Conservation (phyloP, 768 basidiomycete species). For the Agaricus subrufescens region DNA sequence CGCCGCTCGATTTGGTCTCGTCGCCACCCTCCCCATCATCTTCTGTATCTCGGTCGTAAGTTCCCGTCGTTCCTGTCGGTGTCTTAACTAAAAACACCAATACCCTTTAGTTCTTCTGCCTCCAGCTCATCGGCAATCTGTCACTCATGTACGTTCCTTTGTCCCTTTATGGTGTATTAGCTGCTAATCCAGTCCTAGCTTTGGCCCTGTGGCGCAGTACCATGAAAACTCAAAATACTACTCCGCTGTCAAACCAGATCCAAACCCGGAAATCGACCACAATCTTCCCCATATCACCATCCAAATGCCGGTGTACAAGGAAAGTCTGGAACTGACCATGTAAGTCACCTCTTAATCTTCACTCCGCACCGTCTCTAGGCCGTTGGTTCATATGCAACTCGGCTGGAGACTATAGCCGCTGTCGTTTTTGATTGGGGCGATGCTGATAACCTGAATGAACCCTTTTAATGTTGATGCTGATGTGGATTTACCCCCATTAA, state of each 20-base stretch:
- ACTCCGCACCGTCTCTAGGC: not conserved
- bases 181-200: slow-evolving; percentile 18
- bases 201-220: slow-evolving; percentile 84
- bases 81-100: not conserved
- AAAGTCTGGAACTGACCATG: slow-evolving; percentile 71
- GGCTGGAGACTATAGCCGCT: slow-evolving; percentile 6
- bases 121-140: slow-evolving; percentile 65
- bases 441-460: not conserved
- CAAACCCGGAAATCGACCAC: slow-evolving; percentile 63
- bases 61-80: slow-evolving; percentile 11
- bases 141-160: slow-evolving; percentile 41
- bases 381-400: not conserved
- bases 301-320: slow-evolving; percentile 87
- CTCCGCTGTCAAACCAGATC: slow-evolving; percentile 62
- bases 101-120: slow-evolving; percentile 64
- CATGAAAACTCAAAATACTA: slow-evolving; percentile 83
- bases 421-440: not conserved
- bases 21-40: slow-evolving; percentile 63
- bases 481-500: not conserved
- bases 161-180: slow-evolving; percentile 12
- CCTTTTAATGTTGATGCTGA: not conserved
- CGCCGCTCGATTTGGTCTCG: slow-evolving; percentile 58
- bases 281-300: slow-evolving; percentile 76
- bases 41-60: slow-evolving; percentile 74
- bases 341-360: slow-evolving; percentile 27